Evolutionary conservation across 163 green algal genomes (phyloP), one percentile per base, ranked within the genome.

Genomic region (Chloromonas sp.): DNA sequence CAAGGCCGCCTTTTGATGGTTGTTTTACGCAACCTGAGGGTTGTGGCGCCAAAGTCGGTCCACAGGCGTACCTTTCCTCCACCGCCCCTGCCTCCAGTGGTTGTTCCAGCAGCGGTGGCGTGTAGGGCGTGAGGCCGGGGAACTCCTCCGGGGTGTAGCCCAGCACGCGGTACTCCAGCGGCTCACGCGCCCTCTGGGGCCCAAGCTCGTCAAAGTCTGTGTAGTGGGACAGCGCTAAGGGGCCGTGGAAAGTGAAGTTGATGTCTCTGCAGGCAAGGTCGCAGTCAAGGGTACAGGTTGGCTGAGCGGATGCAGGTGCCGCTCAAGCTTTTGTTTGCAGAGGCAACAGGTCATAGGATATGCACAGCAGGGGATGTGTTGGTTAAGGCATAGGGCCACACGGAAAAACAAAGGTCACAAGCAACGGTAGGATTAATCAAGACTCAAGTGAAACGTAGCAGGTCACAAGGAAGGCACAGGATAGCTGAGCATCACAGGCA

Each of bases 141-240:
- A 92, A 89, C 1, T 85, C 71, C 86, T 94, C 90, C 1, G 87
- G 61, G 0, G 0, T 66, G 71, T 93, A 93, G 3, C 90, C 89
- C 84, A 94, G 81, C 60, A 93, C 70, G 2, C 15, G 58, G 83
- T 89, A 92, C 76, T 92, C 86, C 77, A 91, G 83, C 79, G 90
- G 88, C 66, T 74, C 66, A 74, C 66, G 5, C 11, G 61, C 79
- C 71, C 79, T 81, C 84, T 85, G 71, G 57, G 86, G 85, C 59
- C 85, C 85, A 83, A 94, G 85, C 81, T 89, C 81, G 58, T 88
- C 86, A 76, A 91, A 92, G 84, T 92, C 91, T 58, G 85, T 91
- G 81, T 92, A 92, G 71, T 89, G 86, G 14, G 60, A 85, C 2
- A 76, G 14, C 0, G 80, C 58, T 60, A 88, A 57, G 0, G 82